Percentiles rank a stretch among this genome's conserved stretches.
These are phyloP conservation scores for Diplodia scrobiculata DNA, from an alignment of 2,329 filamentous ascomycete species.

Conservation along the genomic window DNA sequence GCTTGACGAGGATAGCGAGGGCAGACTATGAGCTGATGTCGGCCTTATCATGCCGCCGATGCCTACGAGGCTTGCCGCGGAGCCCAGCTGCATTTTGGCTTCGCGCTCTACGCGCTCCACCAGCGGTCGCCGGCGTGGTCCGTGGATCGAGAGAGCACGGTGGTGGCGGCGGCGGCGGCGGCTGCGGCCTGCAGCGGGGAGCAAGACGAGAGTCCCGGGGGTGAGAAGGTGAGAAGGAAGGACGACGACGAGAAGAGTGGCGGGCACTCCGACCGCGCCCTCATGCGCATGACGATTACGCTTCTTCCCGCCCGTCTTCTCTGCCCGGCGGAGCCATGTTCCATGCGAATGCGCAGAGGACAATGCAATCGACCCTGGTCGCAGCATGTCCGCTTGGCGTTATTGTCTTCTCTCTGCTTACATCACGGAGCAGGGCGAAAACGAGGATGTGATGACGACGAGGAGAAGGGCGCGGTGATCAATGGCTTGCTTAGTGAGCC, in stretches of 20 bases:
- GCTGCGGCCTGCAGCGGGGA: constrained; percentile 15
- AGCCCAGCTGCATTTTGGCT: not conserved
- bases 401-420: constrained; percentile 6
- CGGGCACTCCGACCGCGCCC: not conserved
- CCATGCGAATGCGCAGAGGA: constrained; percentile 5
- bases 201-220: not conserved
- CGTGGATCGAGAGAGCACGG: constrained; percentile 1
- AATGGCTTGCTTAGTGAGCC: constrained; percentile 27
- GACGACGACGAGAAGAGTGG: not conserved
- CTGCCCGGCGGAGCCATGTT: not conserved
- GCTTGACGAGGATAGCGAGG: constrained; percentile 1
- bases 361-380: not conserved
- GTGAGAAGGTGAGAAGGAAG: not conserved
- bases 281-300: constrained; percentile 10
- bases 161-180: not conserved
- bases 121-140: not conserved
- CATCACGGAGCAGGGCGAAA: constrained; percentile 4
- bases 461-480: constrained; percentile 14
- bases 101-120: constrained; percentile 15
- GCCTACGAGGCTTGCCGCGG: not conserved
- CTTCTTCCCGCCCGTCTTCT: not conserved
- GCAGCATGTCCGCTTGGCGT: not conserved
- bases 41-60: not conserved
- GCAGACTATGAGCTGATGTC: not conserved
- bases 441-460: constrained; percentile 17